These are phyloP conservation scores for Nicotiana sylvestris DNA, from an alignment of 257 asterid genomes.

Conservation along the genomic window DNA sequence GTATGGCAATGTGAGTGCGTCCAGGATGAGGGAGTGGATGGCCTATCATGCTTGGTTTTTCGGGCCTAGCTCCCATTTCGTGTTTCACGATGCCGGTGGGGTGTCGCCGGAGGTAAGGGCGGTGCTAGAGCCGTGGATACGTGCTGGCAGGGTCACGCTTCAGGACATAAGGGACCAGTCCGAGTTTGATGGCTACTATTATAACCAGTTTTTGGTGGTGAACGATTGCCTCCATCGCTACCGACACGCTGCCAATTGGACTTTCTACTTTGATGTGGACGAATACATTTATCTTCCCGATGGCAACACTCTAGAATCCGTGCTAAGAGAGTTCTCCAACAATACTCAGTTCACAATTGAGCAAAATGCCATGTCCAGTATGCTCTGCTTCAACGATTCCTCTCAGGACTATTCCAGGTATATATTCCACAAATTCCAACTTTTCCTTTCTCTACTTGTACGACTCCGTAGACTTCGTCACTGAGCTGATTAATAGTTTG, in stretches of 20 bases:
- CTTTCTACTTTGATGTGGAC: conserved; percentile 76
- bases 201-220: conserved; percentile 70
- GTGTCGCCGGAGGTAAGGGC: conserved; percentile 51
- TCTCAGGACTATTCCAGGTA: conserved; percentile 53
- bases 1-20: conserved; percentile 62
- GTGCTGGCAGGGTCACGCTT: conserved; percentile 52
- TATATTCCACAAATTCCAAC: not conserved
- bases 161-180: conserved; percentile 75
- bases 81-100: conserved; percentile 81
- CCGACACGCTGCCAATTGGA: conserved; percentile 56
- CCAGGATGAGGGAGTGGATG: conserved; percentile 67
- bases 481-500: not conserved
- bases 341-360: conserved; percentile 71
- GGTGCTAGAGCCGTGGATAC: conserved; percentile 71
- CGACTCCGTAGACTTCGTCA: not conserved
- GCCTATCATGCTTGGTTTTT: conserved; percentile 62
- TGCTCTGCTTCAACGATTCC: conserved; percentile 57
- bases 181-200: conserved; percentile 74
- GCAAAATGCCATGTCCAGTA: conserved; percentile 72
- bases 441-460: not conserved
- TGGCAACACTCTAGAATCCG: conserved; percentile 42
- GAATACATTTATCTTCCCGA: conserved; percentile 61
- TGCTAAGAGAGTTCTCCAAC: conserved; percentile 41
- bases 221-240: conserved; percentile 75
- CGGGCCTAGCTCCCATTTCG: conserved; percentile 66